A percentile compares a stretch with the other conserved stretches of the same genome.
These are phyloP conservation scores for Geranium rotundifolium DNA, from an alignment of 345 rosid species.

Conservation along the genomic window DNA sequence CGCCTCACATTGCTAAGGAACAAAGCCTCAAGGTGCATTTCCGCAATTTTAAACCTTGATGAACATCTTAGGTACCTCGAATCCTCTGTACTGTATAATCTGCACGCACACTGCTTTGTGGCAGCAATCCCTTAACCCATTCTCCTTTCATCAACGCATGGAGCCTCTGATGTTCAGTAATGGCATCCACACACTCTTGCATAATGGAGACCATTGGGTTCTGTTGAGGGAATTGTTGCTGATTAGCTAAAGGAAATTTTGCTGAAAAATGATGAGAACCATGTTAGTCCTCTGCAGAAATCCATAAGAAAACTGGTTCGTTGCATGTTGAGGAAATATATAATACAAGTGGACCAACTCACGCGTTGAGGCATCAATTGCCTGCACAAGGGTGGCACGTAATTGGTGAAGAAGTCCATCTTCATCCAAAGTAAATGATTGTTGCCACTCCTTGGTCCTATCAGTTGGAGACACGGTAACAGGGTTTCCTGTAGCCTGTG, in stretches of 20 bases:
- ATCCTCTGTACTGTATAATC: constrained; percentile 69
- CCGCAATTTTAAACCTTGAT: neutral
- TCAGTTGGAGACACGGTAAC: constrained; percentile 37
- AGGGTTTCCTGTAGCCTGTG: constrained; percentile 30
- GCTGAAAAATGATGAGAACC: constrained; percentile 29
- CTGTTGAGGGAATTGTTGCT: constrained; percentile 54
- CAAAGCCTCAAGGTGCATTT: neutral
- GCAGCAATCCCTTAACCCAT: constrained; percentile 83
- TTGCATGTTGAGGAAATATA: neutral
- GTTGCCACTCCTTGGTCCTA: constrained; percentile 70
- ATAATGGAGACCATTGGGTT: constrained; percentile 53
- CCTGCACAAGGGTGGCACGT: constrained; percentile 63
- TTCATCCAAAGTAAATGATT: constrained; percentile 65
- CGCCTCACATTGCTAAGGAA: no score
- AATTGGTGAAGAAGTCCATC: constrained; percentile 74
- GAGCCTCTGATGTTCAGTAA: constrained; percentile 90
- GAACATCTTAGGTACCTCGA: constrained; percentile 34
- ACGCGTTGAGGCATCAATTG: constrained; percentile 58
- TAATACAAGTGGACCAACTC: constrained; percentile 16
- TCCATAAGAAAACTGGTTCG: neutral
- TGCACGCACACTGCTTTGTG: constrained; percentile 60
- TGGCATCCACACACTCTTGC: constrained; percentile 81
- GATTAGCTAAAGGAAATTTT: constrained; percentile 35
- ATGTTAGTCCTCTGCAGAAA: neutral
- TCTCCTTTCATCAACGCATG: constrained; percentile 82